A percentile compares a stretch with the other conserved stretches of the same genome.
Evolutionary conservation across 768 basidiomycete species (phyloP).

Genomic region (Mycena epipterygia): DNA sequence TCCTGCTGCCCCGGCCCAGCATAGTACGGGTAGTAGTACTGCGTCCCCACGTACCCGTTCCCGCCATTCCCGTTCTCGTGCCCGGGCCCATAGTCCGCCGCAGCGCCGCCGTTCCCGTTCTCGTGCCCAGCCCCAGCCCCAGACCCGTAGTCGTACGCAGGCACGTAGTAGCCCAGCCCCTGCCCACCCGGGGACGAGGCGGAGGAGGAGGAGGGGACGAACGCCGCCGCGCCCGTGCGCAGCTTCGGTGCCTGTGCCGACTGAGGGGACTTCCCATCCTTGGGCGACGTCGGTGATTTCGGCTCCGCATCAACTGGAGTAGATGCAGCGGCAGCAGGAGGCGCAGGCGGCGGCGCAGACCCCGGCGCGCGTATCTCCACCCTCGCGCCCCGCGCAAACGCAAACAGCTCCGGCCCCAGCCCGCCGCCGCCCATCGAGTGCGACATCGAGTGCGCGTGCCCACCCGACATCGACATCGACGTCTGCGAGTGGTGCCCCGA

Average conservation of each 20-base stretch:
- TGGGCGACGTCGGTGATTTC: slow-evolving; percentile 50
- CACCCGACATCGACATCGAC: too few relatives aligned
- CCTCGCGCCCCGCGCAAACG: slow-evolving; percentile 31
- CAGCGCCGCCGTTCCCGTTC: background rate
- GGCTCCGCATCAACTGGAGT: too few relatives aligned
- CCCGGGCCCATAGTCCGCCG: background rate
- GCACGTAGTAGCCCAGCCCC: background rate
- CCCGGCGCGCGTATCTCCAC: slow-evolving; percentile 39
- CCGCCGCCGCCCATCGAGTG: background rate
- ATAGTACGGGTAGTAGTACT: slow-evolving; percentile 72
- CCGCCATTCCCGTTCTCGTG: background rate
- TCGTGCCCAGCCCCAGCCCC: slow-evolving; percentile 3
- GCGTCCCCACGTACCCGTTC: slow-evolving; percentile 43
- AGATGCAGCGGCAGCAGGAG: too few relatives aligned
- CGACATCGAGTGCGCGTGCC: slow-evolving; percentile 14
- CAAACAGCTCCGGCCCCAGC: slow-evolving; percentile 24
- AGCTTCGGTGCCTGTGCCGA: slow-evolving; percentile 52
- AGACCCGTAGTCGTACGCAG: background rate
- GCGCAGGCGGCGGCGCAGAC: slow-evolving; percentile 47
- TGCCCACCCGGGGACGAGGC: slow-evolving; percentile 1
- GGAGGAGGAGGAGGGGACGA: slow-evolving; percentile 57
- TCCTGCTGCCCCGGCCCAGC: slow-evolving; percentile 53
- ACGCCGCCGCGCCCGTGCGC: slow-evolving; percentile 65
- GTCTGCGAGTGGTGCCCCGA: too few relatives aligned
- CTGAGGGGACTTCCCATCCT: background rate